Evolutionary conservation across 2,329 filamentous ascomycete genomes (phyloP).

Genomic region (Myriosclerotinia duriaeana): DNA sequence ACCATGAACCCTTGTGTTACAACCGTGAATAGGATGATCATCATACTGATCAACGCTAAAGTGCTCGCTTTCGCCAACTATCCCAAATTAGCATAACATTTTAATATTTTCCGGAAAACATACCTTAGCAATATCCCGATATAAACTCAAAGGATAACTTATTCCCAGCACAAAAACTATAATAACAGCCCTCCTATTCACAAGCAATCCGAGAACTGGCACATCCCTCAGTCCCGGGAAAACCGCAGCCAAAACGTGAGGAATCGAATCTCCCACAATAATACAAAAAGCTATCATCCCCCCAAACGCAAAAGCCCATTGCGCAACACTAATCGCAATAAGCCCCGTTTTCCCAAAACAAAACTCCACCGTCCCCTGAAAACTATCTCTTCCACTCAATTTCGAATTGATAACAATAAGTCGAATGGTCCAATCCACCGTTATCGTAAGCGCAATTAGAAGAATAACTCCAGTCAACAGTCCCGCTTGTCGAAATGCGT

Average conservation of each 20-base stretch:
- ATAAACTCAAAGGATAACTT: constrained; percentile 88
- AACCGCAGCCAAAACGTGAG: constrained; percentile 78
- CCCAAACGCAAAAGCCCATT: constrained; percentile 98
- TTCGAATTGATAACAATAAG: constrained; percentile 98
- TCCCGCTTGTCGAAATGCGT: constrained; percentile 92
- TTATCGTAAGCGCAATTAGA: constrained; percentile 74
- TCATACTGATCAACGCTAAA: constrained; percentile 88
- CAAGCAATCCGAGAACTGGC: constrained; percentile 78
- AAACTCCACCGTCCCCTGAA: constrained; percentile 92
- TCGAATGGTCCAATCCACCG: constrained; percentile 96
- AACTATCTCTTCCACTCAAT: constrained; percentile 87
- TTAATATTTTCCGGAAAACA: constrained; percentile 31
- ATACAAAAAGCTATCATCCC: constrained; percentile 98
- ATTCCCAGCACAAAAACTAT: constrained; percentile 82
- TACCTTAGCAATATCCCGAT: constrained; percentile 96
- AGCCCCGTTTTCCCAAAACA: constrained; percentile 89
- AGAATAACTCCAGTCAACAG: constrained; percentile 77
- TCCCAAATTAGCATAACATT: neutral
- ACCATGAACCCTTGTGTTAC: constrained; percentile 78
- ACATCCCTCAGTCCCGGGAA: constrained; percentile 73
- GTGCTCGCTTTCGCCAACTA: constrained; percentile 95
- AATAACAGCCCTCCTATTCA: constrained; percentile 80
- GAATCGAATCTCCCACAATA: constrained; percentile 95
- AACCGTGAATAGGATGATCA: constrained; percentile 83
- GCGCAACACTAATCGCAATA: constrained; percentile 83